Evolutionary conservation across 164 flowering plant genomes (phyloP).

Genomic region (Tetracentron sinense): DNA sequence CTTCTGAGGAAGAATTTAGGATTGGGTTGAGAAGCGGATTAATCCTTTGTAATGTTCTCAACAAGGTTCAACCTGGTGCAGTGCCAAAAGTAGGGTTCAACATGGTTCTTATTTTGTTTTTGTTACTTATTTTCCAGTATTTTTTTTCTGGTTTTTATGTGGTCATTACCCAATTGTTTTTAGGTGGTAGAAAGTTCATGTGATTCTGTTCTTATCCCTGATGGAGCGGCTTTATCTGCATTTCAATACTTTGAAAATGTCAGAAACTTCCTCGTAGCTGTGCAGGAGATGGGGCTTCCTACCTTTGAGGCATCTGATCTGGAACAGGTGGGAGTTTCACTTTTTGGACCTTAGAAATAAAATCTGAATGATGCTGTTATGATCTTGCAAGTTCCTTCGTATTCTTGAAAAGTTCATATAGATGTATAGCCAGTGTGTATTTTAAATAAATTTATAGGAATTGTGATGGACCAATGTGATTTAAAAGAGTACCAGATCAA

Average conservation of each 20-base stretch:
- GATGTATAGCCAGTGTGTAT: too few species aligned
- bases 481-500: neutral
- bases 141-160: neutral
- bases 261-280: constrained; percentile 85
- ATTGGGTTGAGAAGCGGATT: constrained; percentile 79
- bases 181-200: constrained; percentile 87
- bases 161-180: constrained; percentile 8
- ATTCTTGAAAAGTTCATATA: too few species aligned
- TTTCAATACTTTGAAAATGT: constrained; percentile 97
- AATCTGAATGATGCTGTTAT: neutral
- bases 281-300: constrained; percentile 83
- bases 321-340: constrained; percentile 62
- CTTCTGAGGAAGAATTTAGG: constrained; percentile 84
- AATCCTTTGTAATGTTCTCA: constrained; percentile 76
- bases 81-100: constrained; percentile 63
- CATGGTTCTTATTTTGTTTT: neutral
- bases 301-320: constrained; percentile 96
- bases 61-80: constrained; percentile 80
- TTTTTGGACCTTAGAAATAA: neutral
- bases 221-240: constrained; percentile 95
- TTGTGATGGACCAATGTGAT: neutral
- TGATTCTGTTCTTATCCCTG: constrained; percentile 71
- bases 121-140: neutral
- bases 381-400: too few species aligned
- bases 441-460: too few species aligned